Percentiles rank a stretch among this genome's conserved stretches.
Evolutionary conservation across 768 basidiomycete genomes (phyloP).

Genomic region (Lentinula detonsa): DNA sequence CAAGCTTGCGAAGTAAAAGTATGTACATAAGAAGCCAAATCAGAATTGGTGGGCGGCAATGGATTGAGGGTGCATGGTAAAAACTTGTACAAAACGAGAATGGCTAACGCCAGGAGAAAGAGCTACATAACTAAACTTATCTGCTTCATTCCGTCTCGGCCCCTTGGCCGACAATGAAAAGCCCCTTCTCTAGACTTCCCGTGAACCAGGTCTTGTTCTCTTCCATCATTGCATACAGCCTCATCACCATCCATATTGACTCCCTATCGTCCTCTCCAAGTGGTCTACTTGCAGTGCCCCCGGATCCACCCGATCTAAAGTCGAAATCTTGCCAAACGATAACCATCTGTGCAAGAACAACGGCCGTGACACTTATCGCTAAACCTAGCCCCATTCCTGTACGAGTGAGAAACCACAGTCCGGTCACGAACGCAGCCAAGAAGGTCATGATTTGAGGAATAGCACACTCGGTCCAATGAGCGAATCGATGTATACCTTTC

Average conservation of each 20-base stretch:
- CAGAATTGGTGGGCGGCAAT: not conserved
- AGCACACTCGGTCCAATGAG: constrained; percentile 33
- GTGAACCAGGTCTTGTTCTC: constrained; percentile 3
- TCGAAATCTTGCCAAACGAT: constrained; percentile 31
- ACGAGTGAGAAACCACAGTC: constrained; percentile 16
- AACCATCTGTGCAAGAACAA: constrained; percentile 20
- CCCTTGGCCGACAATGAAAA: not conserved
- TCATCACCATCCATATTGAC: not conserved
- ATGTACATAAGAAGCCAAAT: not conserved
- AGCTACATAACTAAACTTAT: not conserved
- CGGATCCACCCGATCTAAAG: not conserved
- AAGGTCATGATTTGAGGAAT: constrained; percentile 33
- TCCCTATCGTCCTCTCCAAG: constrained; percentile 6
- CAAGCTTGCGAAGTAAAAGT: too few relatives aligned
- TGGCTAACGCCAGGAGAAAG: not conserved
- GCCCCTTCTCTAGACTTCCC: not conserved
- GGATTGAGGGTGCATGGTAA: not conserved
- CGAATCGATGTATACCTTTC: constrained; percentile 31
- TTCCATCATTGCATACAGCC: not conserved
- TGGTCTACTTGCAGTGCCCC: not conserved
- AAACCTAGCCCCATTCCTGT: not conserved
- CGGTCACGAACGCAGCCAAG: constrained; percentile 19
- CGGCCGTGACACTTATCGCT: constrained; percentile 19
- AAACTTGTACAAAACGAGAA: not conserved
- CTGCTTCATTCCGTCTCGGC: not conserved